Percentiles rank a stretch among this genome's conserved stretches.
These are phyloP conservation scores for Tolypocladium capitatum DNA, from an alignment of 2,329 filamentous ascomycete genomes.

Conservation along the genomic window DNA sequence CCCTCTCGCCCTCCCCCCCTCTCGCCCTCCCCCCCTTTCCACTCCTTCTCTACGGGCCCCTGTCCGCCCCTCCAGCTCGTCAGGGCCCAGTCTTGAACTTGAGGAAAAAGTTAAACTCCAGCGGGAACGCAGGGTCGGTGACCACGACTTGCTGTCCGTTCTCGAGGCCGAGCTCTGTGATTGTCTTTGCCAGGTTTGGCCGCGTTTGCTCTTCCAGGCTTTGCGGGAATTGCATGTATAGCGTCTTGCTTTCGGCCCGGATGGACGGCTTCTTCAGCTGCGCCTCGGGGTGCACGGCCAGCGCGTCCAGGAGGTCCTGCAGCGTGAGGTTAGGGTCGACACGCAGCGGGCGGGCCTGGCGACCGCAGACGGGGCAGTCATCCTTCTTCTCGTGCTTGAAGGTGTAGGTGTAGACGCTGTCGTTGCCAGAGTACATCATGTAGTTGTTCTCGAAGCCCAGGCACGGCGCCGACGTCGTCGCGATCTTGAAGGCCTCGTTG, in stretches of 20 bases:
- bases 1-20: neutral
- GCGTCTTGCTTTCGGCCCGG: conserved; percentile 61
- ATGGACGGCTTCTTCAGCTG: conserved; percentile 92
- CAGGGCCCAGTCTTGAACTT: conserved; percentile 24
- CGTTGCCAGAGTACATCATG: conserved; percentile 99
- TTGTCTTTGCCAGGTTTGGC: conserved; percentile 65
- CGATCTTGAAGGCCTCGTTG: conserved; percentile 93
- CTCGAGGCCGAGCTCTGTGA: conserved; percentile 57
- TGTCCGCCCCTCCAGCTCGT: neutral
- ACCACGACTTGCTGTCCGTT: conserved; percentile 84
- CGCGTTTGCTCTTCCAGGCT: conserved; percentile 74
- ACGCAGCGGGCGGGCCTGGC: conserved; percentile 60
- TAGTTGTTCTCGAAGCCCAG: conserved; percentile 76
- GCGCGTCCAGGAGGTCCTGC: conserved; percentile 70
- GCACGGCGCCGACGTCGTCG: conserved; percentile 66
- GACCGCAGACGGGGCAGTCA: conserved; percentile 90
- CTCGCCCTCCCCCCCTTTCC: neutral
- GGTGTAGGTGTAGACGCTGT: conserved; percentile 92
- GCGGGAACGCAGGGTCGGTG: conserved; percentile 77
- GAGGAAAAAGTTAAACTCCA: conserved; percentile 48
- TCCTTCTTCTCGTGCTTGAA: conserved; percentile 90
- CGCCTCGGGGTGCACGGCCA: conserved; percentile 72
- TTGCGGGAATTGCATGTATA: conserved; percentile 80
- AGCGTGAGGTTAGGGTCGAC: conserved; percentile 62
- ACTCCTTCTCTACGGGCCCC: neutral